These are phyloP conservation scores for Plasmopara viticola DNA, from an alignment of 352 stramenopile genomes.

Conservation along the genomic window DNA sequence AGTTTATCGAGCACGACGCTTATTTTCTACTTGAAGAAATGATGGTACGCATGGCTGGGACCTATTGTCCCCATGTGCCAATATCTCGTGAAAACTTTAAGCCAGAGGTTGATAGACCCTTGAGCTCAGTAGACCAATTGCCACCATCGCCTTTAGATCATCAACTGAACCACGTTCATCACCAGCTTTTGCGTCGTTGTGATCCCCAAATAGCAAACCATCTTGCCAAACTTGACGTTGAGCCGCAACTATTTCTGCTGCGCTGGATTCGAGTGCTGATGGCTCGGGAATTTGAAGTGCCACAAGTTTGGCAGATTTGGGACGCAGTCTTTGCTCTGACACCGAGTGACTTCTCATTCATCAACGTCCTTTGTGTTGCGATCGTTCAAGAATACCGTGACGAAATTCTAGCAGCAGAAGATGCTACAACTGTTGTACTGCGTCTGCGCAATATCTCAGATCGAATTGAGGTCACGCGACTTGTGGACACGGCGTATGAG, in stretches of 20 bases:
- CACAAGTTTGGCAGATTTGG: conserved; percentile 76
- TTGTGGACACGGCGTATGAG: conserved; percentile 55
- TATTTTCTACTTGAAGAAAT: conserved; percentile 60
- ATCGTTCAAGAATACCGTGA: conserved; percentile 58
- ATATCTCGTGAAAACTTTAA: conserved; percentile 12
- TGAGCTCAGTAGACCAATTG: conserved; percentile 29
- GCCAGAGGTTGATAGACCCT: conserved; percentile 12
- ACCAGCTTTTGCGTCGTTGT: conserved; percentile 52
- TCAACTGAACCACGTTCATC: conserved; percentile 71
- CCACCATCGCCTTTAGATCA: conserved; percentile 46
- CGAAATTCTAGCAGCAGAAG: conserved; percentile 55
- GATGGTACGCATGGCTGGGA: conserved; percentile 69
- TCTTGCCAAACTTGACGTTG: conserved; percentile 38
- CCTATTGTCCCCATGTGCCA: conserved; percentile 44
- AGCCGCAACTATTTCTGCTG: conserved; percentile 70
- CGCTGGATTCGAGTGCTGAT: conserved; percentile 74
- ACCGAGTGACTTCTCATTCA: conserved; percentile 64
- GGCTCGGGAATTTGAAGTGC: conserved; percentile 64
- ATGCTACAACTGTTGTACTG: conserved; percentile 50
- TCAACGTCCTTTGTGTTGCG: conserved; percentile 72
- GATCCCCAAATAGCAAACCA: conserved; percentile 56
- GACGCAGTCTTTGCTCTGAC: conserved; percentile 73
- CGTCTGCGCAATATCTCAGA: conserved; percentile 51
- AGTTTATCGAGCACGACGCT: conserved; percentile 61
- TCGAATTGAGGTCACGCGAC: conserved; percentile 35